phyloP scores from a whole-genome alignment of 2,329 filamentous ascomycete species.

The Verticillium alfalfae region DNA sequence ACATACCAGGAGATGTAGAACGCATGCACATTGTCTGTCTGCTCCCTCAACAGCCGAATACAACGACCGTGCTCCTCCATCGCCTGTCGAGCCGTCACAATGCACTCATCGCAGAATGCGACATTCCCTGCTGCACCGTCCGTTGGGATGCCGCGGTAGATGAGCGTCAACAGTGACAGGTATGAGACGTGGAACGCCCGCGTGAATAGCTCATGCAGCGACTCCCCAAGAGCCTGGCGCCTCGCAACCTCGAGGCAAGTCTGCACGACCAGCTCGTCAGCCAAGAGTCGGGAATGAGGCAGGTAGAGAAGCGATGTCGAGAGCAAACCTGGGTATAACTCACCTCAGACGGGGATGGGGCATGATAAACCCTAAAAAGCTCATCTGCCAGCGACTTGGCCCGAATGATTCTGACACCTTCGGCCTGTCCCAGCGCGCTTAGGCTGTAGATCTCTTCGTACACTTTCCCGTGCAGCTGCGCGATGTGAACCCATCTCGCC shows the following conservation, averaged over 20 bases:
- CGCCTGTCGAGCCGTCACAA: conserved; percentile 13
- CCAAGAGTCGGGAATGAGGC: background rate
- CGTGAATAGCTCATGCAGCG: conserved; percentile 9
- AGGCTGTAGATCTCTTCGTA: conserved; percentile 21
- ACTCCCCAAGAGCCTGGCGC: conserved; percentile 4
- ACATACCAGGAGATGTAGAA: conserved; percentile 11
- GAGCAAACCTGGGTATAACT: background rate
- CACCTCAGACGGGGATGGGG: background rate
- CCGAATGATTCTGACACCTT: conserved; percentile 8
- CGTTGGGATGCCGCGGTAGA: conserved; percentile 16
- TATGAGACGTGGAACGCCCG: conserved; percentile 12
- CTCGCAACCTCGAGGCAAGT: background rate
- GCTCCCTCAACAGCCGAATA: conserved; percentile 4
- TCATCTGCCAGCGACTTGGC: conserved; percentile 2
- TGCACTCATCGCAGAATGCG: conserved; percentile 16
- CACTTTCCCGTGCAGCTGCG: conserved; percentile 14
- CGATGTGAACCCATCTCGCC: conserved; percentile 11
- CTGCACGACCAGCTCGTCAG: background rate
- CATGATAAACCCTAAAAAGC: background rate
- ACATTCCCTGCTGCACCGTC: conserved; percentile 7
- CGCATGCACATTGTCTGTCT: conserved; percentile 4
- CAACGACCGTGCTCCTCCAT: conserved; percentile 13
- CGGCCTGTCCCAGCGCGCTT: conserved; percentile 13
- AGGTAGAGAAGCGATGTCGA: background rate
- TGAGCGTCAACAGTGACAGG: conserved; percentile 17